Conservation (phyloP, 495 filamentous ascomycete species). For the Neurospora tetraspora region DNA sequence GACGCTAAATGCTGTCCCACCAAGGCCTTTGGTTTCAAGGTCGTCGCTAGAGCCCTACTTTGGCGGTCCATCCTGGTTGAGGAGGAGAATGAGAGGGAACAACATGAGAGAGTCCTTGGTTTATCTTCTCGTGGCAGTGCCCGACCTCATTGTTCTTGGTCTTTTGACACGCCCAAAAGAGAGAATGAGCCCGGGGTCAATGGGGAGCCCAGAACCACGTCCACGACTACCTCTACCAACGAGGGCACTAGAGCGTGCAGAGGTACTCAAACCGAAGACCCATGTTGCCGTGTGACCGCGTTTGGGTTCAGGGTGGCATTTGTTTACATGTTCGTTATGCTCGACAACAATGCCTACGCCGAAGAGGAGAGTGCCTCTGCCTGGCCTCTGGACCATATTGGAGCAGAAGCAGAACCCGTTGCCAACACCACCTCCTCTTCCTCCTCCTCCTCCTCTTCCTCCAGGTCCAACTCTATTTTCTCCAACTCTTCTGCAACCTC, state of each 20-base stretch:
- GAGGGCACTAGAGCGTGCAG: background rate
- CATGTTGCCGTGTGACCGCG: background rate
- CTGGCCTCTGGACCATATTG: background rate
- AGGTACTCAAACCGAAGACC: background rate
- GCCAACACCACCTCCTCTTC: background rate
- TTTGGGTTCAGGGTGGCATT: background rate
- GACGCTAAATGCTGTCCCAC: background rate
- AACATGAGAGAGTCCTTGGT: background rate
- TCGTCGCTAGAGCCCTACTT: background rate
- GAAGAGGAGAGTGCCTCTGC: background rate
- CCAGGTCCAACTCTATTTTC: background rate
- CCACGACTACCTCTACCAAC: background rate
- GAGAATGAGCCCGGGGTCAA: background rate
- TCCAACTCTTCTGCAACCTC: background rate
- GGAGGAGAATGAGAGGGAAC: background rate
- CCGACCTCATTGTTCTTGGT: background rate
- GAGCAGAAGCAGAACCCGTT: background rate
- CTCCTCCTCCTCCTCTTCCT: background rate
- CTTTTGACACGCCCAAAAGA: background rate
- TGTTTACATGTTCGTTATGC: background rate
- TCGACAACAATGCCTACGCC: too few relatives aligned
- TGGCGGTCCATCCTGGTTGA: background rate
- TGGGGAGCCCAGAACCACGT: background rate
- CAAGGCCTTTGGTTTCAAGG: background rate
- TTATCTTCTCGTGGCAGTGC: background rate